Percentiles rank a stretch among this genome's conserved stretches.
Evolutionary conservation across 805 yeast genomes (phyloP).

Genomic region (Schwanniomyces occidentalis): DNA sequence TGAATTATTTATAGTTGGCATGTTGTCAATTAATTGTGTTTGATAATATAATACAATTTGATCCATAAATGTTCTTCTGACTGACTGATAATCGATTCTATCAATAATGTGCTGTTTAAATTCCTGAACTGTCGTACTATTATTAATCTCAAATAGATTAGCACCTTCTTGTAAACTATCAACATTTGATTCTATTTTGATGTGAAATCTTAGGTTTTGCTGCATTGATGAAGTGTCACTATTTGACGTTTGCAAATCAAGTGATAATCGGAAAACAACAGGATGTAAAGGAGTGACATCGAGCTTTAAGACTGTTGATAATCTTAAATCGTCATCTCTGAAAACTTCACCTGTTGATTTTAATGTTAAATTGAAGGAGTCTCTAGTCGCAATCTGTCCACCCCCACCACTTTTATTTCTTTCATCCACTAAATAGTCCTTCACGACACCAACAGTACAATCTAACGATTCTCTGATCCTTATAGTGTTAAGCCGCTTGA

Average conservation of each 20-base stretch:
- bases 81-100: slow-evolving; percentile 20
- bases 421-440: slow-evolving; percentile 17
- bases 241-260: no score
- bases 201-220: slow-evolving; percentile 18
- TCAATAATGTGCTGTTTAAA: slow-evolving; percentile 20
- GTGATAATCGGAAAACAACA: slow-evolving; percentile 14
- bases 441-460: slow-evolving; percentile 19
- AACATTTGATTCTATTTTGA: slow-evolving; percentile 16
- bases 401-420: slow-evolving; percentile 9
- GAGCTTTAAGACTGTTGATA: slow-evolving; percentile 16
- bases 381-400: slow-evolving; percentile 10
- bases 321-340: slow-evolving; percentile 6
- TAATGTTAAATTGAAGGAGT: slow-evolving; percentile 11
- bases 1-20: slow-evolving; percentile 1
- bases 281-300: slow-evolving; percentile 29
- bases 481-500: slow-evolving; percentile 8
- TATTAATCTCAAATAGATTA: slow-evolving; percentile 22
- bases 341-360: slow-evolving; percentile 8
- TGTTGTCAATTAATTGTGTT: slow-evolving; percentile 4
- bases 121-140: slow-evolving; percentile 17
- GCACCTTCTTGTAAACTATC: slow-evolving; percentile 15
- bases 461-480: slow-evolving; percentile 18
- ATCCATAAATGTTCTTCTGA: slow-evolving; percentile 26
- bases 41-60: slow-evolving; percentile 19
- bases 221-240: no score